A percentile compares a stretch with the other conserved stretches of the same genome.
These are phyloP conservation scores for Sordaria brevicollis DNA, from an alignment of 495 filamentous ascomycete species.

Conservation along the genomic window DNA sequence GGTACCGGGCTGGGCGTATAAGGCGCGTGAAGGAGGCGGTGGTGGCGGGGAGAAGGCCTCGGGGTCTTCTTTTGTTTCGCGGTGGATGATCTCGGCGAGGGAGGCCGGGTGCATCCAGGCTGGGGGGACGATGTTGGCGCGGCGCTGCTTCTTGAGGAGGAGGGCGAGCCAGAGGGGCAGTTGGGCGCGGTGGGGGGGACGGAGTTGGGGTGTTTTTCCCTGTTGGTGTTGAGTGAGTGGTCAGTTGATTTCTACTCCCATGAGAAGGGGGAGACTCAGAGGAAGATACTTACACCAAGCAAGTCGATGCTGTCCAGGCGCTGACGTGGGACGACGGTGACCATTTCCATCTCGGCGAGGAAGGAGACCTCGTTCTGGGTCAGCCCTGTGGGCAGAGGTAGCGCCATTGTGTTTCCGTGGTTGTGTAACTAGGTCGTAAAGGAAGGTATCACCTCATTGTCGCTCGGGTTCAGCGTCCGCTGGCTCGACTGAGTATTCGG, in stretches of 20 bases:
- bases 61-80: slow-evolving; percentile 59
- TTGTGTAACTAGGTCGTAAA: neutral
- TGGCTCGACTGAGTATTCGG: neutral
- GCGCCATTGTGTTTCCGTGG: slow-evolving; percentile 51
- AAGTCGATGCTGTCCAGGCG: slow-evolving; percentile 75
- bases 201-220: slow-evolving; percentile 67
- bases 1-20: slow-evolving; percentile 22
- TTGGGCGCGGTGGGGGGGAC: slow-evolving; percentile 68
- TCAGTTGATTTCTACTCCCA: neutral
- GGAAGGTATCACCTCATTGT: neutral
- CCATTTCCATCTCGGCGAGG: slow-evolving; percentile 91
- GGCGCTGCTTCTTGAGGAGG: slow-evolving; percentile 86
- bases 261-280: slow-evolving; percentile 7
- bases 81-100: slow-evolving; percentile 62
- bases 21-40: slow-evolving; percentile 42
- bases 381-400: slow-evolving; percentile 71
- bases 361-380: slow-evolving; percentile 88
- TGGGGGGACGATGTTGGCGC: slow-evolving; percentile 88
- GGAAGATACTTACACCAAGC: slow-evolving; percentile 56
- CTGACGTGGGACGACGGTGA: slow-evolving; percentile 87
- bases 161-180: slow-evolving; percentile 96
- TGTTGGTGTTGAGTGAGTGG: slow-evolving; percentile 20
- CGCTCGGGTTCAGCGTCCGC: neutral
- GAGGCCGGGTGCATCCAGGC: slow-evolving; percentile 72
- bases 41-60: slow-evolving; percentile 67